Conservation (phyloP, 2,329 filamentous ascomycete species). For the Corinectria fuckeliana region DNA sequence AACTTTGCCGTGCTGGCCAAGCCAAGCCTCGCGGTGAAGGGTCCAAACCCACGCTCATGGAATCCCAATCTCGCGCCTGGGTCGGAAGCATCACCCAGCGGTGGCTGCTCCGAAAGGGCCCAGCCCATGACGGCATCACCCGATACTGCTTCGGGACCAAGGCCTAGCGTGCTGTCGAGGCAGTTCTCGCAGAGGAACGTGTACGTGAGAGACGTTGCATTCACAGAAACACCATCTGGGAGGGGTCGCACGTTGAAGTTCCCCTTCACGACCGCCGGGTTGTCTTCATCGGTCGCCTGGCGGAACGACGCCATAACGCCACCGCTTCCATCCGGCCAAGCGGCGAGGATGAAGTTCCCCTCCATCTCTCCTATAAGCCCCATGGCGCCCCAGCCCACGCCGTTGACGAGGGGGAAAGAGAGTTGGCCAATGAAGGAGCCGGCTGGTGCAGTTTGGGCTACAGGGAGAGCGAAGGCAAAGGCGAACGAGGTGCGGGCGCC, state of each 20-base stretch:
- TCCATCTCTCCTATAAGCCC: conserved; percentile 53
- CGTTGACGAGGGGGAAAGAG: conserved; percentile 47
- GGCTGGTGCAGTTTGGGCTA: conserved; percentile 24
- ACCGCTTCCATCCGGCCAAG: conserved; percentile 50
- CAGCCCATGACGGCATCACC: conserved; percentile 45
- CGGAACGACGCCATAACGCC: conserved; percentile 51
- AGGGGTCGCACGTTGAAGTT: conserved; percentile 50
- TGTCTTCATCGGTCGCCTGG: conserved; percentile 49
- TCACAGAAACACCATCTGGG: conserved; percentile 50
- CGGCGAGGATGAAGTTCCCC: conserved; percentile 51
- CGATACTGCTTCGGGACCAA: conserved; percentile 26
- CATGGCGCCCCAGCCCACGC: conserved; percentile 54
- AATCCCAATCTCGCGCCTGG: conserved; percentile 38
- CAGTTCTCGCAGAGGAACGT: conserved; percentile 54
- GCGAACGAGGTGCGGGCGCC: conserved; percentile 47
- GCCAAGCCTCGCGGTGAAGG: conserved; percentile 28
- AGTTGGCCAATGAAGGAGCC: conserved; percentile 44
- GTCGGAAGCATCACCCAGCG: conserved; percentile 28
- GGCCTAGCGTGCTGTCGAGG: conserved; percentile 25
- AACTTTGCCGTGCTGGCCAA: conserved; percentile 9
- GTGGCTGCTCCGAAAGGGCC: conserved; percentile 40
- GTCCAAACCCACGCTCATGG: conserved; percentile 42
- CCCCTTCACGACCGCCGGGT: conserved; percentile 51
- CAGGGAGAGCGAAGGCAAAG: conserved; percentile 52
- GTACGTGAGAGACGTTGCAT: conserved; percentile 50